Evolutionary conservation across 2,329 filamentous ascomycete genomes (phyloP).

Genomic region (Penicillium sp.): DNA sequence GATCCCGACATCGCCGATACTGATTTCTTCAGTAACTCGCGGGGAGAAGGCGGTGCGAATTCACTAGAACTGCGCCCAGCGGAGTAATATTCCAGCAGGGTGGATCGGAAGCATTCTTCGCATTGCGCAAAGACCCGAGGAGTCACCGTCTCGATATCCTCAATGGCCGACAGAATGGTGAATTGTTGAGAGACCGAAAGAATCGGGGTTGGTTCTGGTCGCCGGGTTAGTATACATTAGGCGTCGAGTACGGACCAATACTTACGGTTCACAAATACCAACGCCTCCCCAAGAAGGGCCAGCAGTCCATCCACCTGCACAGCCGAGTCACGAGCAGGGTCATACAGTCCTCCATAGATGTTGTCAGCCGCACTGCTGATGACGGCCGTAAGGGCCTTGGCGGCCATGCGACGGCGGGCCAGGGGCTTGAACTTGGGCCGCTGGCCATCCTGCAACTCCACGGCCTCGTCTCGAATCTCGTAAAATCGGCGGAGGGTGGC

Average conservation of each 20-base stretch:
- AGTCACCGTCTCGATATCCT: constrained; percentile 76
- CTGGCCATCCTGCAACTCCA: constrained; percentile 38
- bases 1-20: constrained; percentile 55
- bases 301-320: constrained; percentile 87
- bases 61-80: constrained; percentile 39
- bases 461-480: constrained; percentile 74
- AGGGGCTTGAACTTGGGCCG: constrained; percentile 53
- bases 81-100: constrained; percentile 69
- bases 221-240: constrained; percentile 14
- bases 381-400: constrained; percentile 74
- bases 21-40: constrained; percentile 67
- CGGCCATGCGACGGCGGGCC: constrained; percentile 67
- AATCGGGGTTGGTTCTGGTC: constrained; percentile 54
- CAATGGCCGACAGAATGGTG: constrained; percentile 71
- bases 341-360: constrained; percentile 87
- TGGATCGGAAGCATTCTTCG: constrained; percentile 75
- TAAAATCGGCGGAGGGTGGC: constrained; percentile 89
- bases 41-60: constrained; percentile 53
- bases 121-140: constrained; percentile 71
- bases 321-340: constrained; percentile 75
- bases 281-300: constrained; percentile 77
- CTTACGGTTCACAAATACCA: constrained; percentile 69
- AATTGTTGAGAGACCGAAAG: constrained; percentile 73
- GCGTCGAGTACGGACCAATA: constrained; percentile 2
- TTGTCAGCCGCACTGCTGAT: constrained; percentile 85